Base-by-base conservation (phyloP, 352 stramenopile species). In the Pythium dissimile region DNA sequence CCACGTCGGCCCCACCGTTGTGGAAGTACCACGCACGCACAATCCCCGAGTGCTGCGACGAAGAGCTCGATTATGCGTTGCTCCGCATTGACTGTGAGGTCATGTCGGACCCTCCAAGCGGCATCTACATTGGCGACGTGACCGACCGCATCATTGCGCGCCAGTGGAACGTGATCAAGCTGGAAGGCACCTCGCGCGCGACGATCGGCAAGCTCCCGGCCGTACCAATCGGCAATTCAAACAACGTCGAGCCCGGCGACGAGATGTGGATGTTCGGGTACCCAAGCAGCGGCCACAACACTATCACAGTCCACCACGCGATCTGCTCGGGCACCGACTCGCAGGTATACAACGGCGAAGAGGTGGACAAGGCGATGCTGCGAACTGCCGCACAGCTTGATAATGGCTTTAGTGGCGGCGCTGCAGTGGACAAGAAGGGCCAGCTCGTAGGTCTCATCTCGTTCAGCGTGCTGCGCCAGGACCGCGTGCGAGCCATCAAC, bases 251-350 rank as follows among this genome's bases (percentile, higher is more conserved):
- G 54, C 85, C 85, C 13, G 85, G 85, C 23, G 85, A 94, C 56
- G 85, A 94, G 53, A 92, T 94, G 83, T 94, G 85, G 85, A 94
- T 94, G 85, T 94, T 94, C 72, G 85, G 85, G 10, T 94, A 94
- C 49, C 85, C 85, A 18, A 94, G 85, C 64, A 92, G 80, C 41
- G 85, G 85, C 18, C 85, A 94, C 71, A 94, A 94, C 62, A 94
- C 85, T 21, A 94, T 94, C 67, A 94, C 85, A 2, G 85, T 94
- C 52, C 85, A 94, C 61, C 83, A 92, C 54, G 85, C 85, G n/a
- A 94, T 94, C 54, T 94, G 85, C 61, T 94, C 85, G 3, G 85
- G 85, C 43, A 94, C 85, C 24, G 85, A 94, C 59, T 92, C 82
- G 51, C 85, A 94, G 67, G 67, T 92, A 27, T 94, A 92, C 59